phyloP scores from a whole-genome alignment of 148 eudicot genomes.

The Chenopodium suecicum region DNA sequence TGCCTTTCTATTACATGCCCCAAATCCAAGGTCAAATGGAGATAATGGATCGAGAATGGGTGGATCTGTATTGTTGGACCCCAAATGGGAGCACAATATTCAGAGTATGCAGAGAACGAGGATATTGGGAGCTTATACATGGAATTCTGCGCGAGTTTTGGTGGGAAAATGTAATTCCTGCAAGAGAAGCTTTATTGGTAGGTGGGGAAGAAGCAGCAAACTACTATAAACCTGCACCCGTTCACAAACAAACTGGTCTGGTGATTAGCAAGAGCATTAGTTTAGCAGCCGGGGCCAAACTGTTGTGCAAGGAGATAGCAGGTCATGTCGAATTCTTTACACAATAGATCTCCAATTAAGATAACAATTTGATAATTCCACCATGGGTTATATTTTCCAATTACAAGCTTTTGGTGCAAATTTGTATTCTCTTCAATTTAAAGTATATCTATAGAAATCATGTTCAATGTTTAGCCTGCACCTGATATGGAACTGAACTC shows the following conservation, averaged over 20 bases:
- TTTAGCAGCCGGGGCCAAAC: conserved; percentile 66
- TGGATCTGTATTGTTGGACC: conserved; percentile 72
- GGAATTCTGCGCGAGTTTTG: conserved; percentile 78
- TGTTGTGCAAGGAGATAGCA: conserved; percentile 82
- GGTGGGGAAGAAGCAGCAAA: conserved; percentile 54
- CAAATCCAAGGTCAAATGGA: conserved; percentile 98
- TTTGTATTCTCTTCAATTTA: not conserved
- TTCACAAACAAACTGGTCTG: conserved; percentile 64
- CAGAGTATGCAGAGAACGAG: conserved; percentile 62
- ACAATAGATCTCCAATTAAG: conserved; percentile 24
- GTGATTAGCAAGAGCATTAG: conserved; percentile 55
- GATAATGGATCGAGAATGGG: conserved; percentile 67
- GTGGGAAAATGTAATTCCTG: conserved; percentile 42
- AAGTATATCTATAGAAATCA: not conserved
- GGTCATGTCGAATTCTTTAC: conserved; percentile 73
- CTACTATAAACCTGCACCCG: conserved; percentile 57
- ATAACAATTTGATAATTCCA: conserved; percentile 13
- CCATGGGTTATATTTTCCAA: not conserved
- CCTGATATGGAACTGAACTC: not conserved
- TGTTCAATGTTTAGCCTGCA: not conserved
- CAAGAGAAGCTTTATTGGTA: conserved; percentile 3
- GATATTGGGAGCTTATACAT: conserved; percentile 75
- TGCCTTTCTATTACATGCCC: conserved; percentile 98
- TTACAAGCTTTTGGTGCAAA: not conserved
- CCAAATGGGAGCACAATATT: conserved; percentile 64